Evolutionary conservation across 2,329 filamentous ascomycete genomes (phyloP).

Genomic region (Botrytis cinerea): DNA sequence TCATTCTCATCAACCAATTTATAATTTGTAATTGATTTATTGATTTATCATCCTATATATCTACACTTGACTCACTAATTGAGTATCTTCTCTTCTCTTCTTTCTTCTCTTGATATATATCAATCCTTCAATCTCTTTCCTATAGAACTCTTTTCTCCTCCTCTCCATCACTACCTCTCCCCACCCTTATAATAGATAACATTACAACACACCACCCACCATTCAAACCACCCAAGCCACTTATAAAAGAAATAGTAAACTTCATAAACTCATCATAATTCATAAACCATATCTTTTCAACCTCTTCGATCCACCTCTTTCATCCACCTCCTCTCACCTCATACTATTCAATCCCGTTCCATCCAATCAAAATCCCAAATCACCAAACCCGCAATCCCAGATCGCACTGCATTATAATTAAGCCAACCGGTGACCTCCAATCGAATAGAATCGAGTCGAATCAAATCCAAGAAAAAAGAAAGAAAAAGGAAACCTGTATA

Average conservation of each 20-base stretch:
- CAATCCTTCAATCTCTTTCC: no score
- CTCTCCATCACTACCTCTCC: not conserved
- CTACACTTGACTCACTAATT: no score
- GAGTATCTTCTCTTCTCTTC: no score
- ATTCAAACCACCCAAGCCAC: not conserved
- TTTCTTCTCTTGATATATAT: no score
- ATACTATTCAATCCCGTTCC: no score
- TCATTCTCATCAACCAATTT: no score
- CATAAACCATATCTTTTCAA: not conserved
- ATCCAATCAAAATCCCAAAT: not conserved
- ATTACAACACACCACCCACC: not conserved
- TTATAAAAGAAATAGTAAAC: not conserved
- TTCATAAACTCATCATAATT: constrained; percentile 16
- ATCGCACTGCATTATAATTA: not conserved
- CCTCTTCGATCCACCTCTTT: not conserved
- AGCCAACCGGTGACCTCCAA: constrained; percentile 4
- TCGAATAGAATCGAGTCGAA: not conserved
- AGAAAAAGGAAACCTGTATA: not conserved
- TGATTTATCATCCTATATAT: no score
- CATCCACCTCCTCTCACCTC: not conserved
- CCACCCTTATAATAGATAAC: not conserved
- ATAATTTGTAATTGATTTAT: no score
- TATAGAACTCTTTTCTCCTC: no score
- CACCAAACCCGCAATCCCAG: not conserved
- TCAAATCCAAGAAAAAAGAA: not conserved